phyloP scores from a whole-genome alignment of 352 stramenopile species.

The Globisporangium ultimum region DNA sequence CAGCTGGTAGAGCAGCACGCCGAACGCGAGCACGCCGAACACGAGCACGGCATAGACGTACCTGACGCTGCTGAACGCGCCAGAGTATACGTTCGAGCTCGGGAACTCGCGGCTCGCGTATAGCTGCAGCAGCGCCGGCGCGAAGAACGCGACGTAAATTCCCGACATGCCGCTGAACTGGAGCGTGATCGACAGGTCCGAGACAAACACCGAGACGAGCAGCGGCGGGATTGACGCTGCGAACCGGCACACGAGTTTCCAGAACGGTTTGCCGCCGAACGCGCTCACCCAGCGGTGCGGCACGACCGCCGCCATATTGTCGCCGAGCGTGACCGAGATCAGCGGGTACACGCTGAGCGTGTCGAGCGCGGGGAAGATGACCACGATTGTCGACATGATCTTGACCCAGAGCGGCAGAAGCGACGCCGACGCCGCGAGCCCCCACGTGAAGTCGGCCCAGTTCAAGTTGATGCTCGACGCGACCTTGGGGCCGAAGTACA shows the following conservation, averaged over 20 bases:
- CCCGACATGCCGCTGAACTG: slow-evolving; percentile 80
- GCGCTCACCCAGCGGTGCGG: slow-evolving; percentile 34
- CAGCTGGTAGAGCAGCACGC: slow-evolving; percentile 62
- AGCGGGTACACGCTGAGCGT: slow-evolving; percentile 90
- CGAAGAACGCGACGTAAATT: slow-evolving; percentile 82
- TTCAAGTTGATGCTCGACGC: slow-evolving; percentile 90
- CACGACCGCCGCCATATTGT: slow-evolving; percentile 81
- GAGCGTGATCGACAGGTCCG: slow-evolving; percentile 82
- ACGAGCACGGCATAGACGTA: slow-evolving; percentile 65
- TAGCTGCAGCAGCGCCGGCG: slow-evolving; percentile 67
- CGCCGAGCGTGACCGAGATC: slow-evolving; percentile 89
- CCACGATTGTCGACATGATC: slow-evolving; percentile 73
- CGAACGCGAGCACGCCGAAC: slow-evolving; percentile 60
- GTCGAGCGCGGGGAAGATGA: slow-evolving; percentile 88
- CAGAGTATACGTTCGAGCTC: slow-evolving; percentile 54
- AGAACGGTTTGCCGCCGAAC: slow-evolving; percentile 34
- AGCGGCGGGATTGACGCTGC: slow-evolving; percentile 75
- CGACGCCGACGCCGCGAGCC: slow-evolving; percentile 40
- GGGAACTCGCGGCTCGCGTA: slow-evolving; percentile 47
- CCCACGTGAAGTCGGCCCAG: slow-evolving; percentile 87
- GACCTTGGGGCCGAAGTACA: slow-evolving; percentile 84
- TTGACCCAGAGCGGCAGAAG: slow-evolving; percentile 57
- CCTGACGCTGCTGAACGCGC: slow-evolving; percentile 44
- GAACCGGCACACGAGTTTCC: slow-evolving; percentile 76
- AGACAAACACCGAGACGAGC: slow-evolving; percentile 76